A percentile compares a stretch with the other conserved stretches of the same genome.
Evolutionary conservation across 352 stramenopile species (phyloP).

Genomic region (Phytophthora niederhauseri): DNA sequence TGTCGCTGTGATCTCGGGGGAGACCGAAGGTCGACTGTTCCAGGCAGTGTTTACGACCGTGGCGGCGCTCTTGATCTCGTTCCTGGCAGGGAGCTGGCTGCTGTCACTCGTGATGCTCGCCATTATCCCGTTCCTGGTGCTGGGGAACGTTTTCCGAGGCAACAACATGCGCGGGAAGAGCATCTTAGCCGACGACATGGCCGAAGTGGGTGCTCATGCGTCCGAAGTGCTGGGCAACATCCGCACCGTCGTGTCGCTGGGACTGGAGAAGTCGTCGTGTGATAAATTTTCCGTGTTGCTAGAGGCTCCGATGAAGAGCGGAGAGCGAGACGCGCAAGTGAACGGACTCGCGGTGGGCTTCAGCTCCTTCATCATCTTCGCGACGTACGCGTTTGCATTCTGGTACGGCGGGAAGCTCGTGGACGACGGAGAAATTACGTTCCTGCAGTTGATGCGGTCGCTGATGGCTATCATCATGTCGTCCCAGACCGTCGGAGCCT

Average conservation of each 20-base stretch:
- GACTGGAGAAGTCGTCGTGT: conserved; percentile 30
- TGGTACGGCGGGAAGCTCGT: conserved; percentile 63
- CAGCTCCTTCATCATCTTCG: conserved; percentile 58
- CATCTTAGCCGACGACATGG: conserved; percentile 29
- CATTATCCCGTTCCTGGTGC: conserved; percentile 60
- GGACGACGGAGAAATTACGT: conserved; percentile 39
- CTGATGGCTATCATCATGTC: conserved; percentile 60
- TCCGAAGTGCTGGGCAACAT: conserved; percentile 50
- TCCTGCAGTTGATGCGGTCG: conserved; percentile 45
- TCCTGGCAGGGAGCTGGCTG: conserved; percentile 59
- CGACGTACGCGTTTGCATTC: conserved; percentile 55
- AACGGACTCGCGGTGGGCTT: conserved; percentile 62
- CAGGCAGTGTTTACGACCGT: conserved; percentile 54
- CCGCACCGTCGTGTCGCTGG: conserved; percentile 48
- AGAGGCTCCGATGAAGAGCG: conserved; percentile 16
- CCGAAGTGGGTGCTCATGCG: conserved; percentile 36
- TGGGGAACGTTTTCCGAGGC: conserved; percentile 36
- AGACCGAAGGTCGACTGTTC: conserved; percentile 51
- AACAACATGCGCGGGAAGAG: conserved; percentile 30
- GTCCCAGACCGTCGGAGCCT: conserved; percentile 33
- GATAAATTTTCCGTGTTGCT: conserved; percentile 26
- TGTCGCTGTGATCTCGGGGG: conserved; percentile 48
- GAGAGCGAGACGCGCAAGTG: conserved; percentile 35
- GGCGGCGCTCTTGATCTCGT: conserved; percentile 52
- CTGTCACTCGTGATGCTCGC: conserved; percentile 67